phyloP scores from a whole-genome alignment of 129 eudicot genomes.

The Chrysanthemum makinoi region DNA sequence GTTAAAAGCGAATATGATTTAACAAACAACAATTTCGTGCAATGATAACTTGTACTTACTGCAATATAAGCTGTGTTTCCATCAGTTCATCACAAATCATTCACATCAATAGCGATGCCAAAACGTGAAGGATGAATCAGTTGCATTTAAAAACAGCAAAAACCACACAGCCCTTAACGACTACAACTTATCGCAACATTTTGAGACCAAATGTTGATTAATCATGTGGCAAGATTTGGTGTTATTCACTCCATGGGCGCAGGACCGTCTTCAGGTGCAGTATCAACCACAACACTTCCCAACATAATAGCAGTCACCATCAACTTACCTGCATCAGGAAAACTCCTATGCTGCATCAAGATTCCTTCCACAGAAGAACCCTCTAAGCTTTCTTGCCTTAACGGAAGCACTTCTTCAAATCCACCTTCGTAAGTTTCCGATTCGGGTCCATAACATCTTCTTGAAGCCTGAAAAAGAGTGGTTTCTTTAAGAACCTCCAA shows the following conservation, averaged over 20 bases:
- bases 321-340: constrained; percentile 85
- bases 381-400: constrained; percentile 55
- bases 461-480: constrained; percentile 71
- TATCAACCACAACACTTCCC: constrained; percentile 49
- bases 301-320: constrained; percentile 83
- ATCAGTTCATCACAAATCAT: background rate
- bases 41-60: background rate
- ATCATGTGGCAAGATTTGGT: background rate
- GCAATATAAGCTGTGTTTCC: background rate
- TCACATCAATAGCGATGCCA: background rate
- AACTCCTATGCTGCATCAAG: constrained; percentile 90
- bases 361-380: constrained; percentile 70
- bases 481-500: constrained; percentile 53
- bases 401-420: constrained; percentile 73
- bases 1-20: no score
- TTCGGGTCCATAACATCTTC: constrained; percentile 78
- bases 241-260: constrained; percentile 53
- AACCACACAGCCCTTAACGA: background rate
- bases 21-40: no score
- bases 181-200: constrained; percentile 10
- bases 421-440: constrained; percentile 58
- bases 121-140: background rate
- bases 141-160: background rate
- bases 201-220: background rate
- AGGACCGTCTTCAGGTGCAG: constrained; percentile 35